Evolutionary conservation across 768 basidiomycete species (phyloP).

Genomic region (Mycena maculata): DNA sequence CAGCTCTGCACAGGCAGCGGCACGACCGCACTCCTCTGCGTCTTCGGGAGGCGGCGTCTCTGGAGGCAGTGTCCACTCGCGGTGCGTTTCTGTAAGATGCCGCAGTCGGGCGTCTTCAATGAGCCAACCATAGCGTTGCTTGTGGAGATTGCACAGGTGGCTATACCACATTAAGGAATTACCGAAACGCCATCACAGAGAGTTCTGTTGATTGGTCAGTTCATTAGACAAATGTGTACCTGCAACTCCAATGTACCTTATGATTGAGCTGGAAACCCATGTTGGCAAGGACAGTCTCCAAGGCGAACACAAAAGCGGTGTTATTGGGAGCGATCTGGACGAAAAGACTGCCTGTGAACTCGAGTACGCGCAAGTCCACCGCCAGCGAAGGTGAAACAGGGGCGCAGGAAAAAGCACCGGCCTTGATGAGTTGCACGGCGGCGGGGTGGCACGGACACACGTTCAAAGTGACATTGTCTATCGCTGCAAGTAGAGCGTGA

Average conservation of each 20-base stretch:
- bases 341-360: slow-evolving; percentile 9
- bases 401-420: neutral
- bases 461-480: neutral
- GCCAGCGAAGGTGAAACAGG: slow-evolving; percentile 5
- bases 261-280: slow-evolving; percentile 17
- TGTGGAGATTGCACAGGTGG: neutral
- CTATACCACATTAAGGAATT: slow-evolving; percentile 17
- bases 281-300: neutral
- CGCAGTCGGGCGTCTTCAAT: neutral
- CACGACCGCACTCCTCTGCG: neutral
- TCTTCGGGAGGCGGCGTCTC: neutral
- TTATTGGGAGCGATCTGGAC: slow-evolving; percentile 16
- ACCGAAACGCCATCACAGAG: slow-evolving; percentile 2
- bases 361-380: slow-evolving; percentile 17
- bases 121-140: neutral
- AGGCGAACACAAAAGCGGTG: neutral
- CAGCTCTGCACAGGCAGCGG: neutral
- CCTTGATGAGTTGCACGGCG: neutral
- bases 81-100: neutral
- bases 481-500: neutral
- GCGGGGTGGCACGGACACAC: neutral
- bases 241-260: neutral
- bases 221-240: no score
- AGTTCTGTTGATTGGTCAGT: neutral
- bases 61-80: no score